A percentile compares a stretch with the other conserved stretches of the same genome.
Conservation (phyloP, 306 rosid species). For the Quercus dentata region DNA sequence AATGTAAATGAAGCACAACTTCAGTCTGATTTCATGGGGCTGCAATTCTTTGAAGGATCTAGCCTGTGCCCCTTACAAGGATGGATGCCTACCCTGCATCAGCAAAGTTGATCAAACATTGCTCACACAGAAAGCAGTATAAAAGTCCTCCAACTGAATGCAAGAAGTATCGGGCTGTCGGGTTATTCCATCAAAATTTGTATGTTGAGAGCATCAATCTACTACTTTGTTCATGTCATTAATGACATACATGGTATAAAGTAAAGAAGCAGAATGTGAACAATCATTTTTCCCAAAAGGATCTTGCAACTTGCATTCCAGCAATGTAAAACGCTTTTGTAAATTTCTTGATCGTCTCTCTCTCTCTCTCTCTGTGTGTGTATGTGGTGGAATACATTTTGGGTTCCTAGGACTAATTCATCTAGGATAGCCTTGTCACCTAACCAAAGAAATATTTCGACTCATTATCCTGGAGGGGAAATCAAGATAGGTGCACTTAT, state of each 20-base stretch:
- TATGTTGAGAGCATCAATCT: conserved; percentile 1
- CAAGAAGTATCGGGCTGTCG: neutral
- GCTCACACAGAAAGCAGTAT: conserved; percentile 7
- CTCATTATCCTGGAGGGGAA: neutral
- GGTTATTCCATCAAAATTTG: neutral
- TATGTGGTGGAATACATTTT: neutral
- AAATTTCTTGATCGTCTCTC: neutral
- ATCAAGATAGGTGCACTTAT: no score
- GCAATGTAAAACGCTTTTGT: neutral
- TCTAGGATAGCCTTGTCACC: neutral
- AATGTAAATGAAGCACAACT: conserved; percentile 20
- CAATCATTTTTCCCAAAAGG: conserved; percentile 11
- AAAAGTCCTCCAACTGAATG: conserved; percentile 3
- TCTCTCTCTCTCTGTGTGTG: neutral
- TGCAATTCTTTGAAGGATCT: neutral
- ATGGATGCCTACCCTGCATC: conserved; percentile 5
- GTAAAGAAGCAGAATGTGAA: conserved; percentile 13
- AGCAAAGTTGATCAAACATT: neutral
- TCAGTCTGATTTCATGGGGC: conserved; percentile 14
- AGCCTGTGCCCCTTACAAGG: neutral
- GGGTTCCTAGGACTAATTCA: neutral
- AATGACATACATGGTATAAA: neutral
- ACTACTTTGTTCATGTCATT: conserved; percentile 16
- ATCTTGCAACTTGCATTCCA: conserved; percentile 4
- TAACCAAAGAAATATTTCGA: neutral